A percentile compares a stretch with the other conserved stretches of the same genome.
These are phyloP conservation scores for Xylariaceae sp. DNA, from an alignment of 2,329 filamentous ascomycete genomes.

Conservation along the genomic window DNA sequence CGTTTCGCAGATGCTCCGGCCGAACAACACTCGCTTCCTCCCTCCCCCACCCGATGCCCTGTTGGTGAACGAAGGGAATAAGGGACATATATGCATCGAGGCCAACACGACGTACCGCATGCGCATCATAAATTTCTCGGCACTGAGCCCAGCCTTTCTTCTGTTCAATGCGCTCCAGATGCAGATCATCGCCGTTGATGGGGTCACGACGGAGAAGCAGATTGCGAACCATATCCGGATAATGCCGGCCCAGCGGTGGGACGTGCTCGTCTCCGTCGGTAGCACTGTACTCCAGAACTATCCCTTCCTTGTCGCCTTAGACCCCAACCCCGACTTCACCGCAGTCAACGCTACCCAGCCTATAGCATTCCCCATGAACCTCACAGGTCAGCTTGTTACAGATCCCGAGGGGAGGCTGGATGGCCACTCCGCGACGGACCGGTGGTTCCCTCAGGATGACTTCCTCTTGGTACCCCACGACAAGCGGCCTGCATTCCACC, in stretches of 20 bases:
- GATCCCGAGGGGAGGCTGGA: constrained; percentile 27
- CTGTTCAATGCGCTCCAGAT: constrained; percentile 41
- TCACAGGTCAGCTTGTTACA: constrained; percentile 40
- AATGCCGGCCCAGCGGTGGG: constrained; percentile 41
- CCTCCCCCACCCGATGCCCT: constrained; percentile 39
- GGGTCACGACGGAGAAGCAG: constrained; percentile 34
- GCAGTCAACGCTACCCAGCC: constrained; percentile 18
- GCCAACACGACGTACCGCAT: constrained; percentile 42
- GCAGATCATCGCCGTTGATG: constrained; percentile 41
- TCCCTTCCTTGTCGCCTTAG: constrained; percentile 39
- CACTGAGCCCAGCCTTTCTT: constrained; percentile 39
- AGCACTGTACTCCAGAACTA: constrained; percentile 36
- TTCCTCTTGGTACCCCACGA: constrained; percentile 53
- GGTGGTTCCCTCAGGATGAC: constrained; percentile 56
- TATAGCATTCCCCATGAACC: constrained; percentile 31
- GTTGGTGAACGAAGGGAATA: constrained; percentile 39
- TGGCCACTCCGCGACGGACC: constrained; percentile 28
- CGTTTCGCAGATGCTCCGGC: constrained; percentile 35
- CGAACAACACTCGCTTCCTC: constrained; percentile 34
- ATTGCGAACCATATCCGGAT: constrained; percentile 36
- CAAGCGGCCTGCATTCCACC: constrained; percentile 41
- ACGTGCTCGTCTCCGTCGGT: constrained; percentile 40
- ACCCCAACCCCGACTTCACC: constrained; percentile 39
- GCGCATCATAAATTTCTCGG: constrained; percentile 42
- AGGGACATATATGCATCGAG: constrained; percentile 33